phyloP scores from a whole-genome alignment of 2,329 filamentous ascomycete species.

The Sporothrix mexicana region DNA sequence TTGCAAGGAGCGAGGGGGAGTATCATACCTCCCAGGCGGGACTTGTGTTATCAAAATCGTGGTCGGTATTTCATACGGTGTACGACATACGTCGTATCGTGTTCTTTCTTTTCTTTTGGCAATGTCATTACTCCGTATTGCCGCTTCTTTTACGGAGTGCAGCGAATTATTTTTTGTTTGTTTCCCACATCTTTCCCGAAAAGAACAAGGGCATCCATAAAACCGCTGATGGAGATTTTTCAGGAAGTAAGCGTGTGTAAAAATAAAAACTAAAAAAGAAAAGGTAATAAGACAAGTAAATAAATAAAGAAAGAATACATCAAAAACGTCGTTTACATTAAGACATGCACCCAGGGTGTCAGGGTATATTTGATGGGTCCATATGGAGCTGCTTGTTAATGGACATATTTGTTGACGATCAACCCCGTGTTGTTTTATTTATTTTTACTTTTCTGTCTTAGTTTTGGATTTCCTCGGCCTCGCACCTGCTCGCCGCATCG shows the following conservation, averaged over 20 bases:
- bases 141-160: too few species aligned
- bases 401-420: not conserved
- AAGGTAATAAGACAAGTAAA: too few species aligned
- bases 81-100: not conserved
- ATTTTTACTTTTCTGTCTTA: not conserved
- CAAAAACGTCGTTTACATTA: too few species aligned
- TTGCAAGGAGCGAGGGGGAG: not conserved
- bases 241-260: too few species aligned
- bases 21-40: not conserved
- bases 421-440: not conserved
- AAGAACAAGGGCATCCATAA: too few species aligned
- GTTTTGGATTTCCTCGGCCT: not conserved
- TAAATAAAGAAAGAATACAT: too few species aligned
- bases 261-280: too few species aligned
- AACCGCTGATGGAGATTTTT: too few species aligned
- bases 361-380: not conserved
- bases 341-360: too few species aligned
- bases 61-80: not conserved
- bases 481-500: not conserved
- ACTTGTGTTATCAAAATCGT: slow-evolving; percentile 3
- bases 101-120: not conserved
- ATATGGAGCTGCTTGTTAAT: not conserved
- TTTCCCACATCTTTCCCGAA: too few species aligned
- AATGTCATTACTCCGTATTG: too few species aligned
- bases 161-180: too few species aligned